Evolutionary conservation across 331 rosid genomes (phyloP), one percentile per base, ranked within the genome.

Genomic region (Erythrophleum ivorense): DNA sequence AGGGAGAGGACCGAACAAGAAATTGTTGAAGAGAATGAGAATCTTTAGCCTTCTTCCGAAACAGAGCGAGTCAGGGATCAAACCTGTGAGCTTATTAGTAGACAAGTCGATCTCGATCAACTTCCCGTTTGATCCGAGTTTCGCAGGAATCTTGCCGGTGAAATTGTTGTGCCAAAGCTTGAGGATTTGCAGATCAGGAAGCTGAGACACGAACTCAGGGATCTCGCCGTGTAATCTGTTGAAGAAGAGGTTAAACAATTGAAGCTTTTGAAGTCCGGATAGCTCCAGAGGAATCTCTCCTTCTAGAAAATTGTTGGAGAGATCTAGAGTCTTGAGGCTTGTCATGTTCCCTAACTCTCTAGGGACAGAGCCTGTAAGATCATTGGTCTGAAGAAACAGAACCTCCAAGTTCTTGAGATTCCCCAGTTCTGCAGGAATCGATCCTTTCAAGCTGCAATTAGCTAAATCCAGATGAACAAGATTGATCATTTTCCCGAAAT

Each of bases 201-300:
- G 82, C 7, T 87, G 85, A 0, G 91, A 91, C 9, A 92, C 49
- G 84, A 81, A 90, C 66, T 88, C 87, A 0, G 97, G 97, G 59
- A 92, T 88, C 52, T 92, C 88, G 11, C 97, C 96, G 21, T 92
- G 97, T 16, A 92, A 75, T 76, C 86, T 87, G 90, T 92, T 92
- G 85, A 89, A 78, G 90, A 92, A 91, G 10, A 92, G 88, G 81
- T 91, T 92, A 67, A 92, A 82, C 31, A 92, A 96, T 84, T 83
- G 81, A 80, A 92, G 94, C 62, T 70, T 64, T 8, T 53, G 73
- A 82, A 92, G 94, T 67, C 71, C 85, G 31, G 40, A 55, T 78
- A 92, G 89, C 88, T 92, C 94, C 1, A 48, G 29, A 3, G 97
- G 97, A 81, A 92, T 91, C 85, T 91, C 96, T 2, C 97, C 97